Evolutionary conservation across 768 basidiomycete species (phyloP).

Genomic region (Strobilomyces dryophilus): DNA sequence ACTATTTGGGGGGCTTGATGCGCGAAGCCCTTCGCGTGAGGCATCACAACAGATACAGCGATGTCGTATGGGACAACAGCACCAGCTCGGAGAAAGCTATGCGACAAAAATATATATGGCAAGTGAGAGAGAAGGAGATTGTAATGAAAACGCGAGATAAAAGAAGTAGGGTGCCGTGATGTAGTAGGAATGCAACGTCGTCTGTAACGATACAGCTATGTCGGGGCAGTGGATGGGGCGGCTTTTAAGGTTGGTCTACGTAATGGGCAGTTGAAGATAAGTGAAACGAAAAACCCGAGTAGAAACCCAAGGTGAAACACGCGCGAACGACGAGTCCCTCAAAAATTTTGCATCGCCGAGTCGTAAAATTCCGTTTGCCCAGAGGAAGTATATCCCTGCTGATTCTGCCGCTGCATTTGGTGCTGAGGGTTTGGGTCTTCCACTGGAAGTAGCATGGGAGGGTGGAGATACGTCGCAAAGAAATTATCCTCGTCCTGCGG

Average conservation of each 20-base stretch:
- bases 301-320: slow-evolving; percentile 7
- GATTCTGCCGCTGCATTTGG: slow-evolving; percentile 21
- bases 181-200: slow-evolving; percentile 4
- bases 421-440: slow-evolving; percentile 29
- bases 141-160: background rate
- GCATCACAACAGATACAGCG: slow-evolving; percentile 24
- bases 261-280: slow-evolving; percentile 2
- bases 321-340: slow-evolving; percentile 7
- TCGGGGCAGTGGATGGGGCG: background rate
- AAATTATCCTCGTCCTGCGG: slow-evolving; percentile 65
- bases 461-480: slow-evolving; percentile 50
- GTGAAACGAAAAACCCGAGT: background rate
- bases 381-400: slow-evolving; percentile 14
- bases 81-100: slow-evolving; percentile 15
- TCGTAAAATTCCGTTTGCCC: slow-evolving; percentile 32
- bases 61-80: slow-evolving; percentile 12
- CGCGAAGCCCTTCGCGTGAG: slow-evolving; percentile 50
- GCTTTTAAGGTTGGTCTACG: slow-evolving; percentile 20
- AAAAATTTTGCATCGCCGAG: slow-evolving; percentile 33
- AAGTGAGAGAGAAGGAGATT: slow-evolving; percentile 16
- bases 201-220: slow-evolving; percentile 18
- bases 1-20: slow-evolving; percentile 40
- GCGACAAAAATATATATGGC: slow-evolving; percentile 31
- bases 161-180: slow-evolving; percentile 1
- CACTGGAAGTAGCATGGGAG: slow-evolving; percentile 48